Evolutionary conservation across 768 basidiomycete genomes (phyloP).

Genomic region (Cystofilobasidium ferigula): DNA sequence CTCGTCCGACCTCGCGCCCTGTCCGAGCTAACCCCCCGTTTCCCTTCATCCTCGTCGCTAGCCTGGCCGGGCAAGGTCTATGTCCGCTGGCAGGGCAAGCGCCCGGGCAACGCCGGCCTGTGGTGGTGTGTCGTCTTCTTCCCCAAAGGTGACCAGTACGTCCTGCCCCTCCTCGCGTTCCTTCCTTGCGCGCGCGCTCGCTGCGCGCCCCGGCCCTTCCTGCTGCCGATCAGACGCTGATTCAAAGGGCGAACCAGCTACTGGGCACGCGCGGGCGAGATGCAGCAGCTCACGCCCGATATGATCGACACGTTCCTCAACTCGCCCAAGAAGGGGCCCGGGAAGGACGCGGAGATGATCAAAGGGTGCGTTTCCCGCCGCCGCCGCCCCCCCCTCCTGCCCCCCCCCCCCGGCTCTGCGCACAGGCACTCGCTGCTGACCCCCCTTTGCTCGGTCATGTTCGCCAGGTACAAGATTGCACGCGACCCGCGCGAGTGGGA

Average conservation of each 20-base stretch:
- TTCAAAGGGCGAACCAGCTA: background rate
- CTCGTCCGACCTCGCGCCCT: background rate
- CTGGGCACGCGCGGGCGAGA: background rate
- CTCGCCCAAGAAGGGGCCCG: background rate
- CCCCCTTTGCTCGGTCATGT: background rate
- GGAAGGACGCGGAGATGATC: background rate
- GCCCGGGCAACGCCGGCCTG: background rate
- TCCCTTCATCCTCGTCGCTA: background rate
- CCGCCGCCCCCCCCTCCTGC: background rate
- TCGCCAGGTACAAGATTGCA: background rate
- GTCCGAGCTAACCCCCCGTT: background rate
- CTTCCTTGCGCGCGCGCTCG: background rate
- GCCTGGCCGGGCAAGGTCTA: conserved; percentile 1
- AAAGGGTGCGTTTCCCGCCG: background rate
- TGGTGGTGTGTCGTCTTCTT: conserved; percentile 1
- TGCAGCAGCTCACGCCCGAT: background rate
- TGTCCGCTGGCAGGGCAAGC: background rate
- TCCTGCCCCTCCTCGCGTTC: background rate
- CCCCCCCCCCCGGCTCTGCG: background rate
- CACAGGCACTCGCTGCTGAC: background rate
- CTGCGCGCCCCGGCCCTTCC: background rate
- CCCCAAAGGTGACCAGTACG: background rate
- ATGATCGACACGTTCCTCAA: background rate
- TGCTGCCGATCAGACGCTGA: background rate
- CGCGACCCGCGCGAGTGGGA: background rate